Evolutionary conservation across 169 alveolate species (phyloP).

Genomic region (Eimeria necatrix): DNA sequence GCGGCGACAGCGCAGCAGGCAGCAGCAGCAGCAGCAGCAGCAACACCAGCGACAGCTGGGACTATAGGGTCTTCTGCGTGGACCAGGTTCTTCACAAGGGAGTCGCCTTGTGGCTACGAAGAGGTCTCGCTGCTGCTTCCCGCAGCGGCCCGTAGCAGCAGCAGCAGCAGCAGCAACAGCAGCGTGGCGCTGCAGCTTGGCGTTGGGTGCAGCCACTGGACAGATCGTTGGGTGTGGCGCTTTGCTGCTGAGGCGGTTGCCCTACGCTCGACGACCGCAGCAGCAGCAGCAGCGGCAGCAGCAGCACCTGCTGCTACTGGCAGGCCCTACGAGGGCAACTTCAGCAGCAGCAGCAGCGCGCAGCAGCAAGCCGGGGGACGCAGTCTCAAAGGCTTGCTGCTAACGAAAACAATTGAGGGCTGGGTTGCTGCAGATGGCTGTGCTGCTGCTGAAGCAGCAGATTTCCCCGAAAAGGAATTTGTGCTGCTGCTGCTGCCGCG

Average conservation of each 20-base stretch:
- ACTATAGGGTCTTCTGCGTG: not conserved
- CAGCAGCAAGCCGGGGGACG: not conserved
- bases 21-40: conserved; percentile 13
- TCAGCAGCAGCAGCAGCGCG: not conserved
- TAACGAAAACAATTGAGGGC: not conserved
- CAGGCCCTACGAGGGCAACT: no score
- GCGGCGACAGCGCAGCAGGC: not conserved
- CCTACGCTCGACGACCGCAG: not conserved
- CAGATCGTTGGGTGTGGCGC: conserved; percentile 34
- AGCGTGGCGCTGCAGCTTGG: conserved; percentile 50
- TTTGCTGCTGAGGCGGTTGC: conserved; percentile 31
- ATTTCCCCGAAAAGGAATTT: not conserved
- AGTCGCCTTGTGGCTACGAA: not conserved
- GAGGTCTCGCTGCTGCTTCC: conserved; percentile 18
- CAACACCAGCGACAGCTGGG: not conserved
- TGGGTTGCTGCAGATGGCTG: conserved; percentile 34
- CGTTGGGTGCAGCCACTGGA: not conserved
- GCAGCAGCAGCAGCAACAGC: conserved; percentile 47
- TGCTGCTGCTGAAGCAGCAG: not conserved
- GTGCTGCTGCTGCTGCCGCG: conserved; percentile 17
- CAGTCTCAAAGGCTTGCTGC: not conserved
- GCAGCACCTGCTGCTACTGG: no score
- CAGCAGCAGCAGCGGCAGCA: not conserved
- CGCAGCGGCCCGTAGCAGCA: conserved; percentile 16
- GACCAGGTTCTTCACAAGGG: not conserved